Conservation (phyloP, 306 rosid species). For the Vachellia collinsii region DNA sequence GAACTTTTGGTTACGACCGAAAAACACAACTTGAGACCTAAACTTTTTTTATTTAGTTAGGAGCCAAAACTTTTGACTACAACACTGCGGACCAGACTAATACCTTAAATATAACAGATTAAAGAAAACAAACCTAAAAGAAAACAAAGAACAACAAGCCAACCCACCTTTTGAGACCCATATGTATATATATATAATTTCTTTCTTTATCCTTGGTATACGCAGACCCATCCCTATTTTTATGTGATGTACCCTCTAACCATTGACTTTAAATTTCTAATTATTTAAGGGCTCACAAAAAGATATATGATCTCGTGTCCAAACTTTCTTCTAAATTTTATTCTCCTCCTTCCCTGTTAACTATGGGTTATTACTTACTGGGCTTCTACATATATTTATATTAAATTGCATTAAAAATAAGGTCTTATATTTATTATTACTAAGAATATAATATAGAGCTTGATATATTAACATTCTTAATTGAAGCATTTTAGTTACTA, state of each 20-base stretch:
- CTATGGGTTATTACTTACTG: too few relatives aligned
- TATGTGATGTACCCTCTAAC: neutral
- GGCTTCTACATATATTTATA: too few relatives aligned
- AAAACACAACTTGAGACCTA: neutral
- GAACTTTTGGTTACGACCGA: too few relatives aligned
- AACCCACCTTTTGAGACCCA: neutral
- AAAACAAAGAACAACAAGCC: neutral
- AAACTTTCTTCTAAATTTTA: too few relatives aligned
- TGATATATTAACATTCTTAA: too few relatives aligned
- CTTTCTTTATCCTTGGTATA: neutral
- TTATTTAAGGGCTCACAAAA: too few relatives aligned
- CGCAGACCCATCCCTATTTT: neutral
- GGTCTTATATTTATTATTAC: too few relatives aligned
- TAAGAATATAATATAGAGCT: too few relatives aligned
- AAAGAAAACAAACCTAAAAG: neutral
- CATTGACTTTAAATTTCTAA: neutral
- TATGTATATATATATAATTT: neutral
- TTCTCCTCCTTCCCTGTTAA: too few relatives aligned
- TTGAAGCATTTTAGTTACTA: neutral
- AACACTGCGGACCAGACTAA: neutral
- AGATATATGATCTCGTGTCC: too few relatives aligned
- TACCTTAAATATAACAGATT: neutral
- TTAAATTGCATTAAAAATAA: too few relatives aligned
- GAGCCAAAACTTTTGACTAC: neutral
- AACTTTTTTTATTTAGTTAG: neutral